A percentile compares a stretch with the other conserved stretches of the same genome.
These are phyloP conservation scores for Umbelopsis sp. DNA, from an alignment of 192 early-diverging fungal genomes.

Conservation along the genomic window DNA sequence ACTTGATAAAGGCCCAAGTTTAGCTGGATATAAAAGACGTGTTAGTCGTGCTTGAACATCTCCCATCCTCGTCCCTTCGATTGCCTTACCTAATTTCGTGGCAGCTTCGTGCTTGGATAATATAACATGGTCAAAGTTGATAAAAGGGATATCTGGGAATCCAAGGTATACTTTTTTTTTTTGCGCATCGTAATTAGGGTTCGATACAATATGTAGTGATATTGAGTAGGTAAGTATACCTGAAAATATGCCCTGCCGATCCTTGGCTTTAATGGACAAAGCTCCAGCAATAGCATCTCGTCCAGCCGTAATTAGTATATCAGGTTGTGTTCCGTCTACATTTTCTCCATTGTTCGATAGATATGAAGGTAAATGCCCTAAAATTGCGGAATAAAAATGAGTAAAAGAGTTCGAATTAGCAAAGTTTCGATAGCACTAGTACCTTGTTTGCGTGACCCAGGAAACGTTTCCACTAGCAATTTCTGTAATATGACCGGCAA, in stretches of 20 bases:
- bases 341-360: constrained; percentile 6
- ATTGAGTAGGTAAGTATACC: constrained; percentile 17
- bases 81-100: constrained; percentile 28
- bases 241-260: constrained; percentile 19
- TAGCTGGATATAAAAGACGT: neutral
- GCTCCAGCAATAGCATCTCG: constrained; percentile 26
- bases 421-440: neutral
- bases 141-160: constrained; percentile 31
- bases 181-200: neutral
- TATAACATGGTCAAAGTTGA: constrained; percentile 37
- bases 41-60: neutral
- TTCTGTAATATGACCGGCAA: constrained; percentile 32
- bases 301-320: constrained; percentile 27
- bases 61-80: neutral
- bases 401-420: neutral
- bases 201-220: neutral
- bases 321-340: neutral
- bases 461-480: constrained; percentile 5
- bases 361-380: constrained; percentile 20
- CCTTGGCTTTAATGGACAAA: constrained; percentile 2
- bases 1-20: constrained; percentile 30
- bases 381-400: neutral
- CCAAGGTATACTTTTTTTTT: constrained; percentile 29
- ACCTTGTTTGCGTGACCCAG: neutral
- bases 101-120: constrained; percentile 34